A percentile compares a stretch with the other conserved stretches of the same genome.
Conservation (phyloP, 805 yeast genomes). For the Schizosaccharomyces osmophilus region DNA sequence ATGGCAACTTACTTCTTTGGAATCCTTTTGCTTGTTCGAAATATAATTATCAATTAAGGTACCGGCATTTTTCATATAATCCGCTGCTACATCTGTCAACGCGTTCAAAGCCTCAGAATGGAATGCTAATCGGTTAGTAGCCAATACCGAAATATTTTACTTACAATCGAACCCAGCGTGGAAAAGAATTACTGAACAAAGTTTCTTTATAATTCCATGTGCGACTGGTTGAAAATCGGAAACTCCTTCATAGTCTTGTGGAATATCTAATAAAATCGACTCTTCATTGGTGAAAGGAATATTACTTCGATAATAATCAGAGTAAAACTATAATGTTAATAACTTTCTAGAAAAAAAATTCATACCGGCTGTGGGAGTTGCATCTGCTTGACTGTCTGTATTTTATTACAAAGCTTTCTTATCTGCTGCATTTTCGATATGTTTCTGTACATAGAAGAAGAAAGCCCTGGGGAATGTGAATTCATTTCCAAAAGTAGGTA, state of each 20-base stretch:
- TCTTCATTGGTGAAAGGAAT: constrained; percentile 87
- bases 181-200: neutral
- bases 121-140: constrained; percentile 71
- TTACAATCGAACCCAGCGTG: neutral
- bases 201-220: constrained; percentile 14
- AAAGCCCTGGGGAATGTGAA: neutral
- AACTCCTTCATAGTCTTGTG: neutral
- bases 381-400: constrained; percentile 68
- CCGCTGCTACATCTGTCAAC: constrained; percentile 62
- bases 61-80: constrained; percentile 52
- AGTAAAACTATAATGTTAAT: neutral
- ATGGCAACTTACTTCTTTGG: neutral
- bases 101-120: constrained; percentile 56
- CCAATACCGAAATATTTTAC: constrained; percentile 27
- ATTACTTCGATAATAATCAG: constrained; percentile 17
- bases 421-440: constrained; percentile 67
- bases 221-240: neutral
- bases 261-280: constrained; percentile 11
- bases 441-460: constrained; percentile 29
- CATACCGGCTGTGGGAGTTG: constrained; percentile 35
- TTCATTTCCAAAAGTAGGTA: neutral
- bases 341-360: neutral
- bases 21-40: neutral
- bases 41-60: neutral
- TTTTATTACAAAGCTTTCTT: constrained; percentile 66